Base-by-base conservation (phyloP, 306 rosid species). In the Cicer cuneatum region DNA sequence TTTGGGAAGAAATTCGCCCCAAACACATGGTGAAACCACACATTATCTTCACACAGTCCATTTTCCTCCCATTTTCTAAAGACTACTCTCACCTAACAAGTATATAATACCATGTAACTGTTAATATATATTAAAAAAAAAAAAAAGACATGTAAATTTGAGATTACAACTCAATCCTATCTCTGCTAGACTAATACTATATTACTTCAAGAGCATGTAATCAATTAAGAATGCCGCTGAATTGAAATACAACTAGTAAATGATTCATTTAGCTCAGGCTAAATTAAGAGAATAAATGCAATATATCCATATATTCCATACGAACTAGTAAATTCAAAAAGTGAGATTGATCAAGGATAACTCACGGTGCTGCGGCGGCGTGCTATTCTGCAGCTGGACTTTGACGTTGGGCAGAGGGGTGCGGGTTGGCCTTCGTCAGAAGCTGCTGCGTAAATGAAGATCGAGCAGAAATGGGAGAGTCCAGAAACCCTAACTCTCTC, bases 401-500 rank as follows among this genome's bases (percentile, higher is more conserved):
- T 5, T 16, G 13, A 4, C 6, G 51, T 46, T 46, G 3, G 39
- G 16, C 38, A 10, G 69, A 15, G 69, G 59, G 24, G 2, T 58
- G 46, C 37, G 14, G 1, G 51, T 16, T 41, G 69, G 37, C 70
- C 19, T 53, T 42, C 10, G 53, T 10, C 6, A 0, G 11, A 9
- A 37, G 38, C 10, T 7, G 51, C 0, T 14, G n/a, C 39, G 70
- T 18, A 42, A 18, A 65, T 42, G 38, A 12, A 51, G 57, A 51
- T 51, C 10, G 16, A 51, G 16, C 10, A 42, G 39, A 42, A 42
- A 10, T 42, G 70, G 35, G 69, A 35, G 18, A 64, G 11, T 10
- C 8, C 19, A 7, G 8, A 66, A 66, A 66, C 53, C 71, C 71
- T 66, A 43, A 43, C 53, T 19, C 38, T 33, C 53, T 18, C 4